These are phyloP conservation scores for Gossypium sturtianum DNA, from an alignment of 345 rosid genomes.

Conservation along the genomic window DNA sequence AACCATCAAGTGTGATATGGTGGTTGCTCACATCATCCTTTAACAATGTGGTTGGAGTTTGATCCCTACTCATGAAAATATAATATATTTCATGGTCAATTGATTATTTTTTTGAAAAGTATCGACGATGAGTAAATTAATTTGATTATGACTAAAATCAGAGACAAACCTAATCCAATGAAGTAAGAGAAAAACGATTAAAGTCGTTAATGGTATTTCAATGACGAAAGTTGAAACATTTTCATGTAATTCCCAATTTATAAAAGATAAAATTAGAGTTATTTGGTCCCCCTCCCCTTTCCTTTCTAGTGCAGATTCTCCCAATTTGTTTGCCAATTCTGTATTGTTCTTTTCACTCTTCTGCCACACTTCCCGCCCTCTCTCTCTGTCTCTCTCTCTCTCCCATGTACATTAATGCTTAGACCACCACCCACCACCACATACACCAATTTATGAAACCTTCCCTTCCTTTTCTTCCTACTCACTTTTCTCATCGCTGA, in stretches of 20 bases:
- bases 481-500: background rate
- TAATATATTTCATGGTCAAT: too few species aligned
- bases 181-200: too few species aligned
- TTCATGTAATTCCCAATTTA: too few species aligned
- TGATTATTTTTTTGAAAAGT: fast-evolving
- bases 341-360: conserved; percentile 56
- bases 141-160: too few species aligned
- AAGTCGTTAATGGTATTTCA: too few species aligned
- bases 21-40: fast-evolving
- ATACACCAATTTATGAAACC: conserved; percentile 16
- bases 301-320: conserved; percentile 34
- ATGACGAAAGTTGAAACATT: too few species aligned
- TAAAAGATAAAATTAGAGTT: background rate
- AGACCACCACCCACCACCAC: background rate
- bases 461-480: background rate
- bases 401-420: background rate
- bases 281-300: conserved; percentile 11
- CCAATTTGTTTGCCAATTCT: conserved; percentile 32
- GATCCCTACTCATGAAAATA: fast-evolving
- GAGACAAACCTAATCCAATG: too few species aligned
- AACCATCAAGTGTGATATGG: too few species aligned
- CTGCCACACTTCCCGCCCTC: background rate
- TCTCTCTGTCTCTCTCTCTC: background rate
- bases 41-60: too few species aligned
- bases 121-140: fast-evolving